Evolutionary conservation across 2,329 filamentous ascomycete genomes (phyloP), one percentile per base, ranked within the genome.

Genomic region (Fusarium neocosmosporiellum): DNA sequence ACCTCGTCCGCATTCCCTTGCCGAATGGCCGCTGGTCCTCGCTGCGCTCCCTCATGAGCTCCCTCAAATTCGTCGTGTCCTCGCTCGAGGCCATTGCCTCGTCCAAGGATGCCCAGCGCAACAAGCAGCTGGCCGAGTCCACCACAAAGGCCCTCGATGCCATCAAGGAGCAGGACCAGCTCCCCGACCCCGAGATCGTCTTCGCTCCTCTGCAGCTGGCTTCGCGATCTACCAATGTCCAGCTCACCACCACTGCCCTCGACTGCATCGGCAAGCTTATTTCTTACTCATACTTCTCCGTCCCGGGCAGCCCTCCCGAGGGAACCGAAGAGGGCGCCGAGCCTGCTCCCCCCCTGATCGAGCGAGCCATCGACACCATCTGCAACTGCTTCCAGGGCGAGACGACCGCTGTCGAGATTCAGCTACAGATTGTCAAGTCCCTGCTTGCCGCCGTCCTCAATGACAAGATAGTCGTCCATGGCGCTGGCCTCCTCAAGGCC

Each of bases 261-360:
- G 96, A 99, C 84, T 98, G 96, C 84, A 98, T 99, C 78, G 96
- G 97, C 78, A 99, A 99, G 86, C 91, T 99, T 71, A 98, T 98
- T 81, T 98, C 96, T 78, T 99, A 98, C 82, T 98, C 96, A 20
- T 98, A 98, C 86, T 98, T 99, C 83, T 96, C 96, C 57, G 90
- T 94, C 58, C 89, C 92, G 37, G 86, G 86, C 59, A 84, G 64
- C 53, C 66, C 65, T 66, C 63, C 75, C 72, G 84, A 85, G 54
- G 77, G 66, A 77, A 72, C 83, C 63, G 82, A 86, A 73, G 83
- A 86, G 73, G 83, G 82, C 48, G 77, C 78, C 66, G 78, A 81
- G 57, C 75, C 77, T 50, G 78, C 81, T 67, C 87, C 93, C 5
- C 95, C 96, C 18, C 87, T 99, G 74, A 99, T 99, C 80, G 97